A percentile compares a stretch with the other conserved stretches of the same genome.
phyloP scores from a whole-genome alignment of 768 basidiomycete genomes.

The Tephrocybe sp. region DNA sequence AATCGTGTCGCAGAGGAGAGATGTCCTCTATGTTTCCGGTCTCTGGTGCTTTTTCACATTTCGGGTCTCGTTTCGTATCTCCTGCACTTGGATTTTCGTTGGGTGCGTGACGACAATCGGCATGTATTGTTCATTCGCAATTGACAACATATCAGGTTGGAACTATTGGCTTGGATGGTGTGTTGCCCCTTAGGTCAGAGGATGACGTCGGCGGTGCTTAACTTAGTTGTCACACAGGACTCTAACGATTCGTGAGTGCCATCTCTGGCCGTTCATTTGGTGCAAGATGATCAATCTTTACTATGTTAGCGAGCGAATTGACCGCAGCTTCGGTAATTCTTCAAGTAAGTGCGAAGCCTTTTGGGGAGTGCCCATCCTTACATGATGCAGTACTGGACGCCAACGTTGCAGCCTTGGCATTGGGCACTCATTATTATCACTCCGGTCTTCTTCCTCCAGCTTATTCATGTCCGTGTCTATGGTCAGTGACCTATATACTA shows the following conservation, averaged over 20 bases:
- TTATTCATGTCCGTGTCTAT: conserved; percentile 57
- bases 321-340: conserved; percentile 55
- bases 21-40: conserved; percentile 66
- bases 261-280: neutral
- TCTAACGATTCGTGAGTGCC: conserved; percentile 23
- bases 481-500: conserved; percentile 27
- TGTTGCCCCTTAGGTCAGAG: conserved; percentile 25
- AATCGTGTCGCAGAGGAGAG: conserved; percentile 41
- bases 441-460: conserved; percentile 48
- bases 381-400: conserved; percentile 37
- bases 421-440: conserved; percentile 55
- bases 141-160: conserved; percentile 36
- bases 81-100: conserved; percentile 58
- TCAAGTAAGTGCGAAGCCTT: conserved; percentile 26
- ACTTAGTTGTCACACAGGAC: conserved; percentile 14
- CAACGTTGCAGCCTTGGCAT: conserved; percentile 46
- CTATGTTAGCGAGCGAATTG: conserved; percentile 46
- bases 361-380: neutral
- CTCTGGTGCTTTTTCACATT: conserved; percentile 57
- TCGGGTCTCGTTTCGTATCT: conserved; percentile 57
- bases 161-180: conserved; percentile 54
- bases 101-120: conserved; percentile 27
- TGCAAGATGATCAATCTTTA: neutral
- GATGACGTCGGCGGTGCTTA: neutral
- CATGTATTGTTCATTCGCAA: neutral